These are phyloP conservation scores for Mucor lusitanicus DNA, from an alignment of 371 early-diverging fungal species.

Conservation along the genomic window DNA sequence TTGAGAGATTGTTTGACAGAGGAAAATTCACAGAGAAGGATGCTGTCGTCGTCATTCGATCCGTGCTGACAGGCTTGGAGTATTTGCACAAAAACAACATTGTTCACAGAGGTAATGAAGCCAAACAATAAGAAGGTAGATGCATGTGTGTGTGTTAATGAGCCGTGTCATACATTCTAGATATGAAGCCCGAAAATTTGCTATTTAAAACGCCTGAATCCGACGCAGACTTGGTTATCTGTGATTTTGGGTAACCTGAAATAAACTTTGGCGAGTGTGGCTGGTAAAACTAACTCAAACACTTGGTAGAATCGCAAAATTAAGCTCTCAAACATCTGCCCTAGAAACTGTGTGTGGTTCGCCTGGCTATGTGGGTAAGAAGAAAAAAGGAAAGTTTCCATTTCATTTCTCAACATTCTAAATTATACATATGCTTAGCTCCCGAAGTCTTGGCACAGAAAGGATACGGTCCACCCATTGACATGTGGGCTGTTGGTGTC, in stretches of 20 bases:
- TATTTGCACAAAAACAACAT: conserved; percentile 77
- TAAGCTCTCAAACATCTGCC: conserved; percentile 45
- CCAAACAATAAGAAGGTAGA: too few species aligned
- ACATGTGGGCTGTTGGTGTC: conserved; percentile 73
- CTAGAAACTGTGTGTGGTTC: conserved; percentile 66
- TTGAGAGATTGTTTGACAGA: conserved; percentile 81
- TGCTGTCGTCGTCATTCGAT: conserved; percentile 71
- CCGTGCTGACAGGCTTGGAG: conserved; percentile 66
- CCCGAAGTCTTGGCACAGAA: conserved; percentile 80
- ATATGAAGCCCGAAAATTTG: conserved; percentile 85
- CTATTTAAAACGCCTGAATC: conserved; percentile 63
- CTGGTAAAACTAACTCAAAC: background rate
- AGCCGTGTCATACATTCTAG: conserved; percentile 28
- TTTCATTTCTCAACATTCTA: conserved; percentile 9
- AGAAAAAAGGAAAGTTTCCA: background rate
- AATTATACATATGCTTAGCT: conserved; percentile 46
- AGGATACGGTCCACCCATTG: conserved; percentile 79
- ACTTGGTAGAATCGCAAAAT: conserved; percentile 54
- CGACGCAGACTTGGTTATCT: conserved; percentile 63
- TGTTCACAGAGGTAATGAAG: conserved; percentile 65
- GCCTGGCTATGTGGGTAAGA: conserved; percentile 56
- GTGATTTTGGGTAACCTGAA: conserved; percentile 64
- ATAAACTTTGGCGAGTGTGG: background rate
- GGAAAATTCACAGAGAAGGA: conserved; percentile 90
- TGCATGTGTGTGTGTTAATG: background rate